These are phyloP conservation scores for Talaromyces islandicus DNA, from an alignment of 2,329 filamentous ascomycete genomes.

Conservation along the genomic window DNA sequence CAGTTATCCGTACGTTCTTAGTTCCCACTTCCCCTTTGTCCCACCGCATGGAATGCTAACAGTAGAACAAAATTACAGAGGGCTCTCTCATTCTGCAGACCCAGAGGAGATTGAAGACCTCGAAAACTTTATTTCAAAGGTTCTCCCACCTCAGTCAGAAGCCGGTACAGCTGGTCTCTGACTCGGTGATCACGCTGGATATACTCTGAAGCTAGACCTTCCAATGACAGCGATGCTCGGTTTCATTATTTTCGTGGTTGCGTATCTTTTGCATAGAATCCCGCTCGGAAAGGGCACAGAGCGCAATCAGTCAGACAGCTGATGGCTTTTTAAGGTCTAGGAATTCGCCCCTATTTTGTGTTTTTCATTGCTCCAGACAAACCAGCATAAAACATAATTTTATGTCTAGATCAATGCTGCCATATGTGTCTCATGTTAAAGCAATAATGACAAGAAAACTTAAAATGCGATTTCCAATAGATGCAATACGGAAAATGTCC, in stretches of 20 bases:
- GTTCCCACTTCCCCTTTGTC: not conserved
- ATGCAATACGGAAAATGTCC: not conserved
- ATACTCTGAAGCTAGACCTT: not conserved
- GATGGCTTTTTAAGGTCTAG: not conserved
- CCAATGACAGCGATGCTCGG: not conserved
- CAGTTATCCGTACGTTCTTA: conserved; percentile 61
- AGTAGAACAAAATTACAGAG: conserved; percentile 38
- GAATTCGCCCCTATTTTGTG: not conserved
- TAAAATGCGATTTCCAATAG: not conserved
- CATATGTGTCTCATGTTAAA: not conserved
- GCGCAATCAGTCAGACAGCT: not conserved
- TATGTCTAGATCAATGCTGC: not conserved
- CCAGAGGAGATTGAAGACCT: conserved; percentile 76
- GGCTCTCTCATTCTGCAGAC: conserved; percentile 69
- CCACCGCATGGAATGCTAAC: not conserved
- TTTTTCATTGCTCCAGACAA: not conserved
- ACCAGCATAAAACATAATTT: not conserved
- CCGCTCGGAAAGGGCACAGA: not conserved
- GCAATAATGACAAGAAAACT: not conserved
- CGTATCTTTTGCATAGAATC: not conserved
- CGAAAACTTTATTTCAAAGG: conserved; percentile 55
- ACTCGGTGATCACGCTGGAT: conserved; percentile 19
- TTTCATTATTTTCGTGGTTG: conserved; percentile 2
- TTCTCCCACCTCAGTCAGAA: conserved; percentile 44
- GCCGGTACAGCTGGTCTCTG: conserved; percentile 26